Conservation (phyloP, 192 early-diverging fungal genomes). For the Linnemannia zychae region DNA sequence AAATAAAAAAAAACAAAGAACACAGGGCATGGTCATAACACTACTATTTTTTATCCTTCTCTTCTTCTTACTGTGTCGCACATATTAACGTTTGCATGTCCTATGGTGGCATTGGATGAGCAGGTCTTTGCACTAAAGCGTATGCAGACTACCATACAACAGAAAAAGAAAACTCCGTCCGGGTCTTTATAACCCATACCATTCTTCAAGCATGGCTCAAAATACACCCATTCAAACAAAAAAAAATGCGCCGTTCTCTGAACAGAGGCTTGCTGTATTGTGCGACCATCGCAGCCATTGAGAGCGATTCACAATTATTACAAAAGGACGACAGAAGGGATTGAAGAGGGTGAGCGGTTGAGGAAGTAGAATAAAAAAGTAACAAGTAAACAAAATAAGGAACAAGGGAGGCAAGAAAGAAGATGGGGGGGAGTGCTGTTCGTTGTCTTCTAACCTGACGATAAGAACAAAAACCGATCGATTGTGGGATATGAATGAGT, state of each 20-base stretch:
- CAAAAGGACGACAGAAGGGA: too few species aligned
- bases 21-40: background rate
- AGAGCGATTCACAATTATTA: conserved; percentile 6
- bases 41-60: too few species aligned
- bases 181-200: background rate
- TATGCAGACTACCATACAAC: background rate
- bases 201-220: background rate
- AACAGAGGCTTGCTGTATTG: background rate
- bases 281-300: background rate
- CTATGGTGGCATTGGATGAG: too few species aligned
- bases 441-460: background rate
- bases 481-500: background rate
- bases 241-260: background rate
- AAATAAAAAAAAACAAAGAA: background rate
- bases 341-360: too few species aligned
- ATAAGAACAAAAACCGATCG: background rate
- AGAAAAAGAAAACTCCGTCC: background rate
- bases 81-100: too few species aligned
- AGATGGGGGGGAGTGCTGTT: background rate
- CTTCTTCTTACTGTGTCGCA: too few species aligned
- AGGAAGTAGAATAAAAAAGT: too few species aligned
- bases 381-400: background rate
- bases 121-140: too few species aligned
- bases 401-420: background rate
- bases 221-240: background rate